Evolutionary conservation across 1,139 yeast species (phyloP), one percentile per base, ranked within the genome.

Genomic region (Suhomyces bribrorum): DNA sequence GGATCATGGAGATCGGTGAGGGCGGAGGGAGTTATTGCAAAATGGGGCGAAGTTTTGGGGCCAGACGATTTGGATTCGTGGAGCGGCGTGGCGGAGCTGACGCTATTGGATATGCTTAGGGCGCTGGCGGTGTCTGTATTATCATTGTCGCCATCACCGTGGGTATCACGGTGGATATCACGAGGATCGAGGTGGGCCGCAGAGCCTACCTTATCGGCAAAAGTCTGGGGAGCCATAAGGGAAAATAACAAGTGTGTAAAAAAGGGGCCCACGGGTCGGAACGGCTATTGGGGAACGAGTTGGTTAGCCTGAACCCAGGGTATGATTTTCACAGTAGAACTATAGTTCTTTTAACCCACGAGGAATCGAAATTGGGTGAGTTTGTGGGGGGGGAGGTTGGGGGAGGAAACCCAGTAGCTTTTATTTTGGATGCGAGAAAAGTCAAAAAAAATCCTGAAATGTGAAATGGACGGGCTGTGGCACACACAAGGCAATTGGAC

Each of bases 1-100:
- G 83, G 82, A 52, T 77, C 83, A 48, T 77, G 81, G 16, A 78
- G 58, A 11, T 52, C 61, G 14, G 69, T 56, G 32, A 77, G 56
- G 16, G 69, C 62, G 1, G 57, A 56, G 0, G 63, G 54, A 2
- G 60, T 40, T 7, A 61, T 43, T 12, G 36, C 26, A 13, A 41
- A 43, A 11, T 23, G 28, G 7, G 18, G 17, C 17, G 15, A 17
- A 7, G 26, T 1, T n/a, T 31, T 36, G 9, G 37, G 13, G 27
- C 41, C 32, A 11, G 38, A 17, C 7, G 37, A 15, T 18, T 36
- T 30, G 22, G 43, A 24, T 5, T 32, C 45, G 14, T 41, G 38
- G 25, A 48, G 40, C 3, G 52, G 52, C 5, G 54, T 50, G 29
- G 41, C 45, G 2, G 52, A 47, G 40, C 43, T 47, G 33, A 46